Evolutionary conservation across 208 protist species (phyloP), one percentile per base, ranked within the genome.

Genomic region (Balamuthia mandrillaris): DNA sequence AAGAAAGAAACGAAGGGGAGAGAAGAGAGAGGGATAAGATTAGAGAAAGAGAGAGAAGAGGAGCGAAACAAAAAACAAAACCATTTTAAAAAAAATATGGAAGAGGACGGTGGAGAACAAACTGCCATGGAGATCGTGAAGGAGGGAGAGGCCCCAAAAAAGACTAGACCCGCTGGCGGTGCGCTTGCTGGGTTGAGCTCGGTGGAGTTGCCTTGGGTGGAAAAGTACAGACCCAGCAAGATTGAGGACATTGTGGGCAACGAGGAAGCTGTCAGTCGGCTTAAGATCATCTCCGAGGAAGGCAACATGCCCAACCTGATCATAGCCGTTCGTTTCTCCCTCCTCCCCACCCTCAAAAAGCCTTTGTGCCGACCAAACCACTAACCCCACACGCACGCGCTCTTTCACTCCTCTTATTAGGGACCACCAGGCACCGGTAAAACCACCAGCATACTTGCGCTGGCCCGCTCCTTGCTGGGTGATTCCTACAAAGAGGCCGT

Each of bases 291-390:
- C 47, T 93, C 97, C 9, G 63, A 91, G 54, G 93, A 63, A 29
- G 97, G 98, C 12, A 99, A 99, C 90, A 93, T 99, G 86, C 98
- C 98, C 0, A 98, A 99, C 90, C 68, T 99, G 42, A 95, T 99
- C 35, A 88, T 99, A 1, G 95, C 96, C 41, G 89, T 92, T 78
- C 21, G 54, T 54, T 2, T 14, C 5, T 35, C 1, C 14, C 29
- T 18, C 16, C 10, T 39, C 21, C n/a, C 35, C 21, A 39, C 49
- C 61, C 7, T 31, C 29, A 16, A 29, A 65, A 14, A 68, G 3
- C 18, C 12, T 52, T n/a, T n/a, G n/a, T n/a, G n/a, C n/a, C n/a
- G n/a, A n/a, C n/a, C n/a, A n/a, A n/a, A n/a, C n/a, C n/a, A n/a
- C n/a, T n/a, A n/a, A n/a, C n/a, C n/a, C 6, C 16, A 77, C 60